Evolutionary conservation across 202 grass and related monocot species (phyloP), one percentile per base, ranked within the genome.

Genomic region (Dendrocalamus latiflorus): DNA sequence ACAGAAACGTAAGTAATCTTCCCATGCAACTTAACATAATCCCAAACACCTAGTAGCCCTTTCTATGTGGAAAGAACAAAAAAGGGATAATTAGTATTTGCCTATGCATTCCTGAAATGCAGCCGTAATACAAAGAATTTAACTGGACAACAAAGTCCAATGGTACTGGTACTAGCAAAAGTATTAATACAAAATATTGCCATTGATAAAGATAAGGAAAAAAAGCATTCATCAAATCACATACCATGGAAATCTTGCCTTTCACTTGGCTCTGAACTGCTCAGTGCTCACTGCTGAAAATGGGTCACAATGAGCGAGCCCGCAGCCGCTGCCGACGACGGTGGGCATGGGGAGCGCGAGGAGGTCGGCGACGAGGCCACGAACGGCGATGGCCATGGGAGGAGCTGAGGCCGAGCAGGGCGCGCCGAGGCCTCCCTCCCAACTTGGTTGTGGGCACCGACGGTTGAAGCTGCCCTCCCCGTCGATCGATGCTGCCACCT

Each of bases 41-140:
- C 89, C 95, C 95, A 98, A 17, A 98, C 81, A 28, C 95, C 95
- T 69, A 95, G 76, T 68, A 89, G 84, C 49, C 95, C 95, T 95
- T 98, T 95, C 95, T 98, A 56, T 71, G 60, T 50, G 61, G 30
- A 72, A 38, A 74, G 53, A 80, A 76, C 53, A 76, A 69, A 18
- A 1, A 47, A 51, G 3, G 4, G 39, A 62, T 28, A 11, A 30
- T 68, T 33, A 33, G 69, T 47, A 56, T 22, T 38, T 55, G 6
- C 38, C 22, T 50, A 55, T 18, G 78, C 11, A 13, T 70, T 65
- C 26, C 25, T 85, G 37, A 1, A 65, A 22, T 30, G 14, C 24
- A 53, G 6, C 56, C 5, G 80, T 50, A 68, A 1, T 73, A 8
- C 13, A 65, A 65, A 8, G 24, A 76, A 49, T 74, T 48, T 80